Evolutionary conservation across 192 early-diverging fungal species (phyloP), one percentile per base, ranked within the genome.

Genomic region (Coemansia sp.): DNA sequence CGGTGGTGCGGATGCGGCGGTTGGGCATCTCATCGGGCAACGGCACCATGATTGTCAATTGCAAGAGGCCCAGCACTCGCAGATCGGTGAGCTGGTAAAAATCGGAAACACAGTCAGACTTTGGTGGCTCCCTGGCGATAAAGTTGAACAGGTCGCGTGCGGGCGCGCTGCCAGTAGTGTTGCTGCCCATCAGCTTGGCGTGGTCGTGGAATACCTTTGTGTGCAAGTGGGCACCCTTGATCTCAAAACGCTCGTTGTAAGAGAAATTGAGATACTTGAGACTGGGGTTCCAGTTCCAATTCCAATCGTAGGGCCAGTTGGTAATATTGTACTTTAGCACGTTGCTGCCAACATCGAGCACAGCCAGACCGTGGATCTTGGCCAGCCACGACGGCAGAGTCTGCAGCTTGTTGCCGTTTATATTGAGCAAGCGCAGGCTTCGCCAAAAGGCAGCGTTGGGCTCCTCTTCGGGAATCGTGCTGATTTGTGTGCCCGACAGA

Each of bases 281-380:
- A 13, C 87, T 85, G 26, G 90, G 67, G 55, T 95, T 95, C 89
- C 90, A 92, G 60, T 91, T 93, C 90, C 93, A 95, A 59, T 95
- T 95, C 93, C 93, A 95, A 58, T 95, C 93, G 61, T 89, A 93
- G 11, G 87, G 89, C 90, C 91, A 95, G 65, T 95, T 95, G 32
- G 88, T 82, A 48, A 93, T 90, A 56, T 95, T 95, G 66, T 93
- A 95, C 74, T 90, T 90, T 38, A 95, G 76, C 24, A 83, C 78
- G 48, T 95, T 92, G 62, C 85, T 87, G 33, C 93, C 89, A 9
- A 91, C 86, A 67, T 95, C 93, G 11, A 95, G 68, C n/a, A 84
- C 83, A 4, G 80, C 51, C 28, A 95, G 73, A 19, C 83, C 78
- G 47, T 85, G 77, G 13, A 95, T 80, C 72, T 95, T 95, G 50